Base-by-base conservation (phyloP, 306 rosid species). In the Arachis hypogaea region DNA sequence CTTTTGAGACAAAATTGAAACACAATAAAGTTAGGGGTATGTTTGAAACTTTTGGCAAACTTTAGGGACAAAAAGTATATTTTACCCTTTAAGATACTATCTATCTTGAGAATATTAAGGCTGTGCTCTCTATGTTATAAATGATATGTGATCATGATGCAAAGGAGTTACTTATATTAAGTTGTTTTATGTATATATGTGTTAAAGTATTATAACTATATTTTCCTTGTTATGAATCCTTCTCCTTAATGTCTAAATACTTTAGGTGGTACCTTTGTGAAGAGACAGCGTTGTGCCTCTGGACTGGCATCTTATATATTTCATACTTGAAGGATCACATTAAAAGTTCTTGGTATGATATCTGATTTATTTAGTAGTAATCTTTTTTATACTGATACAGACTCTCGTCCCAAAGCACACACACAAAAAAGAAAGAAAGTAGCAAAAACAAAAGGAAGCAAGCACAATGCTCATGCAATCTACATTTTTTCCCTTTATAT, bases 251-350 rank as follows among this genome's bases (percentile, higher is more conserved):
- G 55, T 74, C 54, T 33, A 66, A 78, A 71, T 76, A 66, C 74
- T 65, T 0, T 79, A 95, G 99, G 99, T 95, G 99, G 99, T 95
- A 90, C 78, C 85, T 95, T 66, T 90, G 82, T 77, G 93, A 83
- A 80, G 99, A 95, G 86, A 84, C 99, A 57, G 90, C 93, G 79
- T 62, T 95, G 79, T 83, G 98, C 90, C 74, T 95, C 52, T 95
- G 99, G 99, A 95, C 96, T 22, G 90, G 88, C 29, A 30, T 92
- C 79, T 83, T 85, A 79, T 95, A 88, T 75, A 86, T 95, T 82
- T 72, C 88, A 41, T 87, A 80, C 92, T 84, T 95, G 88, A 85
- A 85, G 86, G 81, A 78, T 76, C 76, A 90, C 76, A 82, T 95
- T 45, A 38, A 86, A 66, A 82, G 80, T 61, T 81, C 88, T 79